These are phyloP conservation scores for Botryotinia convoluta DNA, from an alignment of 2,329 filamentous ascomycete species.

Conservation along the genomic window DNA sequence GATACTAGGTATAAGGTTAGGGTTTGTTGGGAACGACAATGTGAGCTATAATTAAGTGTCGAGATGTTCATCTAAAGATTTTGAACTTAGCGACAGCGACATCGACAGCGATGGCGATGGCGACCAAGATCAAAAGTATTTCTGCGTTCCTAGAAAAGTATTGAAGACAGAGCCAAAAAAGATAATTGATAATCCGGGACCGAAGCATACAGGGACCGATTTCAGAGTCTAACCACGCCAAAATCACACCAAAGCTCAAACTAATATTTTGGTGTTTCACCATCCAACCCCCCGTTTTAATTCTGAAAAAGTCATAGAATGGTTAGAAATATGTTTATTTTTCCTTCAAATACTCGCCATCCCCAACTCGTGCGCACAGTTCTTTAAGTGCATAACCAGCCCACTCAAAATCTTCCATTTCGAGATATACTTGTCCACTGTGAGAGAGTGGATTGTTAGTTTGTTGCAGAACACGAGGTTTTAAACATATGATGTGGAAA, in stretches of 20 bases:
- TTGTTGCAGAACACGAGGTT: conserved; percentile 8
- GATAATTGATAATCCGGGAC: not conserved
- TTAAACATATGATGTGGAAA: not conserved
- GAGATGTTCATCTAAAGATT: not conserved
- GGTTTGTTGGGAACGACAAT: not conserved
- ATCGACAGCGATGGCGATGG: not conserved
- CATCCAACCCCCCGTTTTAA: not conserved
- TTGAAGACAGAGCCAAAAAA: not conserved
- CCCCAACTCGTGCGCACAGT: conserved; percentile 51
- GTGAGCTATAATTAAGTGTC: not conserved
- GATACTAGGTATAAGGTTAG: not conserved
- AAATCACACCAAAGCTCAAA: not conserved
- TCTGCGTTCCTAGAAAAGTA: not conserved
- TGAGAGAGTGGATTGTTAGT: not conserved
- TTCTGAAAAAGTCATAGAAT: not conserved
- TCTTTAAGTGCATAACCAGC: conserved; percentile 46
- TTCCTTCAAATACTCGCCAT: conserved; percentile 36
- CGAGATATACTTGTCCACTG: conserved; percentile 83
- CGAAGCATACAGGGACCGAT: not conserved
- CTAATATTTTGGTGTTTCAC: not conserved
- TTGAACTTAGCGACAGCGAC: not conserved
- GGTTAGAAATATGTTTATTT: not conserved
- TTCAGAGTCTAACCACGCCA: conserved; percentile 3
- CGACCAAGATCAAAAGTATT: not conserved
- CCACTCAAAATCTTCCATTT: conserved; percentile 73